Conservation (phyloP, 2,329 filamentous ascomycete genomes). For the Malbranchea zuffiana region DNA sequence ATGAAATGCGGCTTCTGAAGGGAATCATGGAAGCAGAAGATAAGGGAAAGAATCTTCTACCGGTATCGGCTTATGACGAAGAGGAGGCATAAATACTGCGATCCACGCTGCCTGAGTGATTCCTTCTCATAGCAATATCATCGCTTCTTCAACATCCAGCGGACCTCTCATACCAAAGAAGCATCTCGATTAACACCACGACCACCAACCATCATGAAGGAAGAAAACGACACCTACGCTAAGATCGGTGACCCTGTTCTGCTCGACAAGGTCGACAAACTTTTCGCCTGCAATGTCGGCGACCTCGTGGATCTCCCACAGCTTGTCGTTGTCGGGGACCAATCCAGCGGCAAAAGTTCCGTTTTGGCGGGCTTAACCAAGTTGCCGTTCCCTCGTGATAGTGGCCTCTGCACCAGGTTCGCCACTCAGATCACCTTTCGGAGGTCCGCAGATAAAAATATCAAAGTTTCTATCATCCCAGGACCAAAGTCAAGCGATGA, state of each 20-base stretch:
- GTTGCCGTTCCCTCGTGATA: conserved; percentile 13
- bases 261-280: conserved; percentile 27
- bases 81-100: too few species aligned
- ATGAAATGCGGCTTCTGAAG: too few species aligned
- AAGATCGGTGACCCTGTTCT: conserved; percentile 30
- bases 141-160: background rate
- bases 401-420: conserved; percentile 35
- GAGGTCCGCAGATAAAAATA: conserved; percentile 16
- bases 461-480: conserved; percentile 31
- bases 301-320: conserved; percentile 23
- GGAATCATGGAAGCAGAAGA: too few species aligned
- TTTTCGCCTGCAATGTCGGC: conserved; percentile 27
- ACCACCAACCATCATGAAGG: conserved; percentile 2
- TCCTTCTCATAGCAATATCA: too few species aligned
- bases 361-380: conserved; percentile 14
- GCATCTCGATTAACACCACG: background rate
- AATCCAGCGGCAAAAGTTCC: conserved; percentile 16
- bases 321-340: conserved; percentile 14
- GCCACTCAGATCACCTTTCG: conserved; percentile 39
- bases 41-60: too few species aligned
- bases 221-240: background rate
- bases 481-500: conserved; percentile 17
- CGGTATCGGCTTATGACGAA: too few species aligned
- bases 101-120: too few species aligned
- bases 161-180: too few species aligned